Base-by-base conservation (phyloP, 2,329 filamentous ascomycete species). In the Emericellopsis cladophorae region DNA sequence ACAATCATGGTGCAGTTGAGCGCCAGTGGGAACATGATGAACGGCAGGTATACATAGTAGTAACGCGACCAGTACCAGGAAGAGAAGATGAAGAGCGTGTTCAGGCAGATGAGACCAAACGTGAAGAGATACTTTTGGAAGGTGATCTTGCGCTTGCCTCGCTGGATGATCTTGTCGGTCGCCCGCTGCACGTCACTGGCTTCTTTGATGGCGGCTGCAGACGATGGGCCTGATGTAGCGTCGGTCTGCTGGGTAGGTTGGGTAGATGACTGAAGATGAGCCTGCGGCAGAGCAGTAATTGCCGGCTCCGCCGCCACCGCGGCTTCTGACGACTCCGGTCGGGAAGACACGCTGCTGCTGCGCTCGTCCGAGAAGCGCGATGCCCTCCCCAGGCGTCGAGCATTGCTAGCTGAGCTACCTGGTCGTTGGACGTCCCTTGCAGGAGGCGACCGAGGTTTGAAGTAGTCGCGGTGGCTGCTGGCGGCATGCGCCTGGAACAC, bases 1-100 rank as follows among this genome's bases (percentile, higher is more conserved):
- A 39, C 48, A 15, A 52, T 51, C 49, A 51, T 51, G n/a, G 48
- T 42, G 16, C 49, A 52, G 41, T 52, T 52, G 32, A 52, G 45
- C 10, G 45, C 49, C 8, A 52, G 36, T 5, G 49, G 49, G n/a
- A 52, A 47, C n/a, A 46, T 46, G 35, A 52, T 52, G 45, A 52
- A 52, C 7, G 49, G 49, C 12, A 52, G 41, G 32, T 51, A 52
- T 26, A 48, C 22, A 16, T 43, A 52, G 37, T 49, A 52, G 38
- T 49, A 50, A 7, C 43, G 42, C n/a, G 48, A 42, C 49, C 49
- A 52, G 44, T 45, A 52, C 49, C 49, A 52, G 12, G 49, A 49
- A 9, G 48, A 46, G 37, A 51, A 52, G 12, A 52, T 51, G 36
- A 52, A 51, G 31, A 52, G 46, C 26, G 48, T 46, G 29, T 46